phyloP scores from a whole-genome alignment of 2,329 filamentous ascomycete species.

The Monosporascus sp. region DNA sequence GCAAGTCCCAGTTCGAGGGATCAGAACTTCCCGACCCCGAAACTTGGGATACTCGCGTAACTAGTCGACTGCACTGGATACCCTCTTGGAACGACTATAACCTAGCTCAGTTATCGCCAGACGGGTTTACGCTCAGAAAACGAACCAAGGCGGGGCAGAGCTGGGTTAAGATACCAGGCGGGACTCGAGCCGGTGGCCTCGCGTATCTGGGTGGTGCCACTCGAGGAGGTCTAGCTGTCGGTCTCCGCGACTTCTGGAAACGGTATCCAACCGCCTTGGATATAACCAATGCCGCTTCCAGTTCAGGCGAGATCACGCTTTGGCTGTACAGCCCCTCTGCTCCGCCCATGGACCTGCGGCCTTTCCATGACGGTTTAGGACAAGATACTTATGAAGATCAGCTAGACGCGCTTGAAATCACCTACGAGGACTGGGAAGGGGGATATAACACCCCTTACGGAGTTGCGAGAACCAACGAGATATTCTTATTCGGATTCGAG shows the following conservation, averaged over 20 bases:
- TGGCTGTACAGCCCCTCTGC: constrained; percentile 57
- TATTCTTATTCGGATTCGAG: constrained; percentile 48
- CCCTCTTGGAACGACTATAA: constrained; percentile 54
- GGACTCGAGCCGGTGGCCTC: constrained; percentile 48
- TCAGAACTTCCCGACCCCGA: constrained; percentile 34
- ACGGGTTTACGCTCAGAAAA: constrained; percentile 57
- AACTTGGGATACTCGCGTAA: constrained; percentile 42
- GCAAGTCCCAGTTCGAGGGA: constrained; percentile 45
- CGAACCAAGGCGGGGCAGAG: constrained; percentile 50
- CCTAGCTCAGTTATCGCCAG: constrained; percentile 51
- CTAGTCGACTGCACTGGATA: constrained; percentile 47
- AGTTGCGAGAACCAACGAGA: constrained; percentile 51
- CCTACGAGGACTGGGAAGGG: constrained; percentile 57
- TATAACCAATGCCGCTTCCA: constrained; percentile 42
- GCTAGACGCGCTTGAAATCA: constrained; percentile 55
- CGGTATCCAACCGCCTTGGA: constrained; percentile 55
- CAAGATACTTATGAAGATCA: constrained; percentile 51
- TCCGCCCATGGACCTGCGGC: constrained; percentile 48
- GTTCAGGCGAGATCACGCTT: constrained; percentile 47
- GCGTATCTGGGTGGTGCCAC: constrained; percentile 54
- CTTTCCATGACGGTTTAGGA: constrained; percentile 53
- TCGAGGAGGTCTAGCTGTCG: constrained; percentile 52
- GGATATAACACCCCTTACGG: constrained; percentile 52
- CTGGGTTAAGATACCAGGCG: constrained; percentile 54
- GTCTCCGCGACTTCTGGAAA: constrained; percentile 58